Evolutionary conservation across 306 rosid genomes (phyloP).

Genomic region (Rubus parviflorus): DNA sequence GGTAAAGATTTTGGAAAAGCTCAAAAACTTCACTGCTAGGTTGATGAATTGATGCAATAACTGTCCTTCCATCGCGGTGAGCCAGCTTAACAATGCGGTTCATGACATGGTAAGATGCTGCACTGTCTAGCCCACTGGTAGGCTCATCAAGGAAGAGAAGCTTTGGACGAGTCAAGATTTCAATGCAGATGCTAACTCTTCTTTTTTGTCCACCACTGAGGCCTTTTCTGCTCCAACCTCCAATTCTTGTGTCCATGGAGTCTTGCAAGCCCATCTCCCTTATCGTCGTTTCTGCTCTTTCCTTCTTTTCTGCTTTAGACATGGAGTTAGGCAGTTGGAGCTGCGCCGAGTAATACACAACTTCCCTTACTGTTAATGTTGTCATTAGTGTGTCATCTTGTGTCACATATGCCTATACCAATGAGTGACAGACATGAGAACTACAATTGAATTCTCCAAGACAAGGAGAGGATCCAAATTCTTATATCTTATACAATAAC

Average conservation of each 20-base stretch:
- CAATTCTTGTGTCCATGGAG: conserved; percentile 60
- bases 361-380: conserved; percentile 55
- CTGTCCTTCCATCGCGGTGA: conserved; percentile 47
- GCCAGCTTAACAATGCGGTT: conserved; percentile 46
- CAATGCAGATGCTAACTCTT: conserved; percentile 75
- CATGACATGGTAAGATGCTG: conserved; percentile 73
- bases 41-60: conserved; percentile 64
- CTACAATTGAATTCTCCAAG: too few relatives aligned
- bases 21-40: conserved; percentile 66
- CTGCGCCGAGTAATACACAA: conserved; percentile 57
- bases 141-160: conserved; percentile 84
- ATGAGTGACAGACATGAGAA: not conserved
- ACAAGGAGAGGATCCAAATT: not conserved
- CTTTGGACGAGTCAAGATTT: conserved; percentile 54
- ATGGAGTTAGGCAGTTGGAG: conserved; percentile 60
- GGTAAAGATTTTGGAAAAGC: conserved; percentile 52
- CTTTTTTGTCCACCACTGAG: conserved; percentile 71
- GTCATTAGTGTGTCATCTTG: conserved; percentile 62
- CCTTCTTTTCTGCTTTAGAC: conserved; percentile 59
- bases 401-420: conserved; percentile 58
- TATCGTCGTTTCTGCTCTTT: conserved; percentile 49
- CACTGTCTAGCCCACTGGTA: conserved; percentile 76
- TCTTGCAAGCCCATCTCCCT: conserved; percentile 64
- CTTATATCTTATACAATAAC: not conserved
- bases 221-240: conserved; percentile 55